Conservation (phyloP, 805 yeast genomes). For the Kluyveromyces dobzhanskii region DNA sequence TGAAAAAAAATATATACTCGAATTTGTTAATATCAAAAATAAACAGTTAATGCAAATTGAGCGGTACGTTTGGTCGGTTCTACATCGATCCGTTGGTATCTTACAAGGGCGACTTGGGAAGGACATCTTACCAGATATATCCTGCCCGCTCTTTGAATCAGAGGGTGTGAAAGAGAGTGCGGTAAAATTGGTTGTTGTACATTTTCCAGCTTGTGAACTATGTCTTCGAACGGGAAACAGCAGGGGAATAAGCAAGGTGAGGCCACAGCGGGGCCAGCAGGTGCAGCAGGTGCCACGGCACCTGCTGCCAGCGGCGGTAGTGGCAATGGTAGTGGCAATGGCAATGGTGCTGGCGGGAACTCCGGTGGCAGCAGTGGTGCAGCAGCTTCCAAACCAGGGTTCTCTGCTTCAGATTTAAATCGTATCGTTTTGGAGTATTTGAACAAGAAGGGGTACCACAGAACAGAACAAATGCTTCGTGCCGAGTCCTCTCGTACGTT, state of each 20-base stretch:
- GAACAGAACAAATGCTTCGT: slow-evolving; percentile 89
- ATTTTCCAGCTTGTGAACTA: background rate
- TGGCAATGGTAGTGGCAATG: slow-evolving; percentile 4
- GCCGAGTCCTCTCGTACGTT: slow-evolving; percentile 67
- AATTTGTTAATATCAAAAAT: too few species aligned
- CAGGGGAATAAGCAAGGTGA: background rate
- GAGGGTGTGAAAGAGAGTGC: too few species aligned
- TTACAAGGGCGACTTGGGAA: too few species aligned
- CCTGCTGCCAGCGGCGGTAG: slow-evolving; percentile 11
- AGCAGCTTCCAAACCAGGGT: slow-evolving; percentile 18
- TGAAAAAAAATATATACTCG: too few species aligned
- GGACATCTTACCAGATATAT: too few species aligned
- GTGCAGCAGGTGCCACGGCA: slow-evolving; percentile 9
- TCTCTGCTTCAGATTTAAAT: slow-evolving; percentile 82
- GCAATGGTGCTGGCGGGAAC: slow-evolving; percentile 9
- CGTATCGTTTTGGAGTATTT: slow-evolving; percentile 87
- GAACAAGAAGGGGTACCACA: slow-evolving; percentile 87
- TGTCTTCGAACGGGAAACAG: slow-evolving; percentile 5
- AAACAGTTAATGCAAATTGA: too few species aligned
- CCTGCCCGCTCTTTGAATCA: too few species aligned
- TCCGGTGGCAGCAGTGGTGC: too few species aligned
- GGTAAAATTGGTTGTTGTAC: too few species aligned
- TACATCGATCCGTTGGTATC: too few species aligned
- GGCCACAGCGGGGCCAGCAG: slow-evolving; percentile 6
- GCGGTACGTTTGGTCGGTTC: too few species aligned